Conservation (phyloP, 768 basidiomycete species). For the Fistulinella prunicolor region DNA sequence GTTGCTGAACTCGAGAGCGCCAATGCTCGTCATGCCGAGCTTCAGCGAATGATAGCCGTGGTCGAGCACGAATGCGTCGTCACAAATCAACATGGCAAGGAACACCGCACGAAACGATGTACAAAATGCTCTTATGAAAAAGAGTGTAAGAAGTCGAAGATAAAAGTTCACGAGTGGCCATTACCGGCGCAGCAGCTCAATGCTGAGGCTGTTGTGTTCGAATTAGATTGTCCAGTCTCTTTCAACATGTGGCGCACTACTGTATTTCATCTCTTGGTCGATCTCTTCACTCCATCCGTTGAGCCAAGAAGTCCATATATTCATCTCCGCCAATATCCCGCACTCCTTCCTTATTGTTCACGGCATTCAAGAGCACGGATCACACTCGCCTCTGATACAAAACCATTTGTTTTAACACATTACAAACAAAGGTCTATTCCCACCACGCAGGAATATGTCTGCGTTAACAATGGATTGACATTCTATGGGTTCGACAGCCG, state of each 20-base stretch:
- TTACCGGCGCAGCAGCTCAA: conserved; percentile 30
- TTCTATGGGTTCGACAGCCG: conserved; percentile 28
- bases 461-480: neutral
- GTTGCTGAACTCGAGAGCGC: conserved; percentile 24
- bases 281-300: neutral
- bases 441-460: conserved; percentile 8
- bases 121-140: conserved; percentile 29
- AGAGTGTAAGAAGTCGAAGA: conserved; percentile 24
- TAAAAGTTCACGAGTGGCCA: conserved; percentile 47
- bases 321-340: conserved; percentile 5
- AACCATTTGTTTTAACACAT: conserved; percentile 11
- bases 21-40: conserved; percentile 20
- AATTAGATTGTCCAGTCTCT: neutral
- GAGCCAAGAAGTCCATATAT: neutral
- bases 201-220: neutral
- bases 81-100: conserved; percentile 4
- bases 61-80: neutral
- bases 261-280: neutral
- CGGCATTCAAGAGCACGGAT: conserved; percentile 9
- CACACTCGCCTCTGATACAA: conserved; percentile 12
- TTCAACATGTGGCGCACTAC: neutral
- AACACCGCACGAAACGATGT: conserved; percentile 18
- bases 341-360: conserved; percentile 1
- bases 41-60: conserved; percentile 13
- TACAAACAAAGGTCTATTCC: conserved; percentile 9